Evolutionary conservation across 345 rosid species (phyloP).

Genomic region (Erodium maritimum): DNA sequence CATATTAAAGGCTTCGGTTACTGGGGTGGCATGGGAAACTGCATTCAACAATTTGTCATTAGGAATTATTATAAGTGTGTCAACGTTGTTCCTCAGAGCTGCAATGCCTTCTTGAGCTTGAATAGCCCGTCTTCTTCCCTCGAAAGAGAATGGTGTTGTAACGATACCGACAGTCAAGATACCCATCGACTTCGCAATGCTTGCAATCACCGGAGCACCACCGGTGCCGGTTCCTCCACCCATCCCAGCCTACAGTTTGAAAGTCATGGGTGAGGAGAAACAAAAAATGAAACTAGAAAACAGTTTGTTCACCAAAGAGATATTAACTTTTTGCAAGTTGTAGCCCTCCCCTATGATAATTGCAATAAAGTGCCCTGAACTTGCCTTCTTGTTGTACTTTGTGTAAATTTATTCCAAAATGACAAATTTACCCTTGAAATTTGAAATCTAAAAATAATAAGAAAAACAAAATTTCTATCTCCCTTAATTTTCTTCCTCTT

Average conservation of each 20-base stretch:
- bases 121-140: constrained; percentile 82
- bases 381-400: too few relatives aligned
- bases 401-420: too few relatives aligned
- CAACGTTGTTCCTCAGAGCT: constrained; percentile 85
- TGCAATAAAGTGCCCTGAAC: too few relatives aligned
- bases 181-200: constrained; percentile 89
- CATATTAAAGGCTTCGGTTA: constrained; percentile 91
- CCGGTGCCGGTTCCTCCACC: constrained; percentile 99
- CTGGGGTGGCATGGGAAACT: constrained; percentile 79
- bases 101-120: constrained; percentile 99
- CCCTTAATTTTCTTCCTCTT: too few relatives aligned
- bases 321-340: too few relatives aligned
- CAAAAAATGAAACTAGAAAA: constrained; percentile 3
- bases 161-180: constrained; percentile 93
- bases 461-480: too few relatives aligned
- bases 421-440: too few relatives aligned
- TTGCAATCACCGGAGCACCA: constrained; percentile 91
- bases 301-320: constrained; percentile 4
- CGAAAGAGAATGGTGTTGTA: constrained; percentile 94
- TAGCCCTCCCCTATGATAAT: too few relatives aligned
- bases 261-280: background rate
- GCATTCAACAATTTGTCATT: constrained; percentile 91
- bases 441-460: too few relatives aligned
- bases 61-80: constrained; percentile 89
- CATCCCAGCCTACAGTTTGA: constrained; percentile 72